phyloP scores from a whole-genome alignment of 2,329 filamentous ascomycete species.

The Plectosphaerella sp. region DNA sequence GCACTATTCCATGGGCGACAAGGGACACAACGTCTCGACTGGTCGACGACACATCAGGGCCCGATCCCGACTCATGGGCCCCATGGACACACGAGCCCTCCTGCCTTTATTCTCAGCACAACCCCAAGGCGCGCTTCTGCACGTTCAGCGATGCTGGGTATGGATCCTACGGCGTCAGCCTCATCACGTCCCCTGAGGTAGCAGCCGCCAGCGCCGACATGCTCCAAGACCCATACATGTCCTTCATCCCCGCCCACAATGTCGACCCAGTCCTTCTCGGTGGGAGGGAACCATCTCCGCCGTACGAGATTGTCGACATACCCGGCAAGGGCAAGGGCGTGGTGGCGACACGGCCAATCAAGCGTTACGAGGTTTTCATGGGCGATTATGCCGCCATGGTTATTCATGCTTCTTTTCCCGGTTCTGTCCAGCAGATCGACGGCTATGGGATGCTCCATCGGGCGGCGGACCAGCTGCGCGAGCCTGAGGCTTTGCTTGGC shows the following conservation, averaged over 20 bases:
- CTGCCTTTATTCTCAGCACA: constrained; percentile 11
- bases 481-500: constrained; percentile 18
- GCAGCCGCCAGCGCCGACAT: constrained; percentile 22
- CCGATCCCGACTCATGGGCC: constrained; percentile 9
- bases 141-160: constrained; percentile 21
- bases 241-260: constrained; percentile 3
- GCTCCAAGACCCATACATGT: constrained; percentile 19
- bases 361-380: constrained; percentile 28
- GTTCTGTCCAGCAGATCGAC: constrained; percentile 17
- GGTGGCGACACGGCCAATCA: constrained; percentile 25
- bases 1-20: not conserved
- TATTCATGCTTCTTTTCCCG: constrained; percentile 23
- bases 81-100: constrained; percentile 21
- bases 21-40: not conserved
- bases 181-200: constrained; percentile 27
- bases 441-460: constrained; percentile 23
- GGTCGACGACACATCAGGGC: not conserved
- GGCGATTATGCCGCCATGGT: constrained; percentile 26
- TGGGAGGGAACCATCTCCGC: constrained; percentile 2
- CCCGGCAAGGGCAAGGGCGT: constrained; percentile 27
- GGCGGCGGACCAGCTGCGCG: constrained; percentile 21
- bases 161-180: constrained; percentile 23
- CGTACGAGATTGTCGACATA: constrained; percentile 22
- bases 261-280: constrained; percentile 2
- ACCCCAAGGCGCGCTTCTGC: constrained; percentile 15